These are phyloP conservation scores for Clarireedia sp. DNA, from an alignment of 2,329 filamentous ascomycete species.

Conservation along the genomic window DNA sequence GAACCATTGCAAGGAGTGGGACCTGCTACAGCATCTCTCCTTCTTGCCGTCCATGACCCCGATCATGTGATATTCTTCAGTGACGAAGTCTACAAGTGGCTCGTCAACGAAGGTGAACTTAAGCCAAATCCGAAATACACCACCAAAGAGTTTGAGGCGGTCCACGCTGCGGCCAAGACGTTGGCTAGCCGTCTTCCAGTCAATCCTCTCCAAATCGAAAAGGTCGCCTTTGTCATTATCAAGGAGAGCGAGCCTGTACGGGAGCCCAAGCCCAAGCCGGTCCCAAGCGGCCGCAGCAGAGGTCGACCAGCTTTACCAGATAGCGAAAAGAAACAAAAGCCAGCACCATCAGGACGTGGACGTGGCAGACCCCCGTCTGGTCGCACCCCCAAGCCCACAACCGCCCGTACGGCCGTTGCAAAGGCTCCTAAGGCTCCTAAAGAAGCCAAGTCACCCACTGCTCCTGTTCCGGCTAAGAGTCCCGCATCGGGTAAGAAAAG, in stretches of 20 bases:
- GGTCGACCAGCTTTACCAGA: slow-evolving; percentile 19
- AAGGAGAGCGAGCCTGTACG: slow-evolving; percentile 29
- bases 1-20: slow-evolving; percentile 62
- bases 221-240: slow-evolving; percentile 62
- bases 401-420: not conserved
- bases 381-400: slow-evolving; percentile 5
- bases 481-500: not conserved
- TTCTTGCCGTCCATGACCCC: slow-evolving; percentile 58
- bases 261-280: slow-evolving; percentile 15
- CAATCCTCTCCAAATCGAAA: slow-evolving; percentile 57
- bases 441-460: not conserved
- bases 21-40: slow-evolving; percentile 68
- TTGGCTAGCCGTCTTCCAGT: slow-evolving; percentile 44
- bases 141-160: slow-evolving; percentile 55
- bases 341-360: slow-evolving; percentile 16
- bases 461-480: not conserved
- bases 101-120: slow-evolving; percentile 44
- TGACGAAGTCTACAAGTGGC: slow-evolving; percentile 71
- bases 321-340: slow-evolving; percentile 19
- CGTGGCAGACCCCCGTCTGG: slow-evolving; percentile 14
- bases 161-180: slow-evolving; percentile 38
- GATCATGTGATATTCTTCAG: slow-evolving; percentile 63
- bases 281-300: slow-evolving; percentile 16
- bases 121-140: slow-evolving; percentile 58
- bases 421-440: slow-evolving; percentile 3